These are phyloP conservation scores for Amanita polypyramis DNA, from an alignment of 768 basidiomycete genomes.

Conservation along the genomic window DNA sequence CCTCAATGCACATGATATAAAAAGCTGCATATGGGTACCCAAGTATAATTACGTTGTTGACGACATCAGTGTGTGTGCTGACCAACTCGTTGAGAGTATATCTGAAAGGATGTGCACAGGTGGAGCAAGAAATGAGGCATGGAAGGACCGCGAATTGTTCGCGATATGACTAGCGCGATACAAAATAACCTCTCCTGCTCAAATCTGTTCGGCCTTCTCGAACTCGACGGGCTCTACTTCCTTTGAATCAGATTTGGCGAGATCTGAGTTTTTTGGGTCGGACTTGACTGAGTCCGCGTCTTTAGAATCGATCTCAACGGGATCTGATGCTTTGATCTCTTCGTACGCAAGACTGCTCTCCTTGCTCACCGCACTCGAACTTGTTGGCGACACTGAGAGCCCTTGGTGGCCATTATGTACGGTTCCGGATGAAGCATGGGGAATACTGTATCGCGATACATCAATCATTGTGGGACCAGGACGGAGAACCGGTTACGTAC, in stretches of 20 bases:
- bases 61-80: background rate
- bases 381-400: conserved; percentile 69
- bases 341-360: conserved; percentile 44
- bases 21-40: conserved; percentile 3
- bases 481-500: conserved; percentile 34
- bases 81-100: background rate
- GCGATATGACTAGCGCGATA: background rate
- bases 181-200: background rate
- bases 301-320: background rate
- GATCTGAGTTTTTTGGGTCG: background rate
- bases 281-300: background rate
- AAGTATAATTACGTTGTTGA: conserved; percentile 2
- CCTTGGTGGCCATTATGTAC: conserved; percentile 41
- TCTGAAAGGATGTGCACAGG: conserved; percentile 3
- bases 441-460: conserved; percentile 49
- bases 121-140: background rate
- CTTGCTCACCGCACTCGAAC: conserved; percentile 53
- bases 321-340: conserved; percentile 18
- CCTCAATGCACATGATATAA: conserved; percentile 4
- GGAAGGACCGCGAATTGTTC: background rate
- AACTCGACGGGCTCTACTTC: background rate
- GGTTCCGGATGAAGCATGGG: conserved; percentile 67
- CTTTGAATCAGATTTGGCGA: background rate
- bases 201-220: background rate
- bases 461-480: conserved; percentile 11